Base-by-base conservation (phyloP, 2,329 filamentous ascomycete species). In the Periconia macrospinosa region DNA sequence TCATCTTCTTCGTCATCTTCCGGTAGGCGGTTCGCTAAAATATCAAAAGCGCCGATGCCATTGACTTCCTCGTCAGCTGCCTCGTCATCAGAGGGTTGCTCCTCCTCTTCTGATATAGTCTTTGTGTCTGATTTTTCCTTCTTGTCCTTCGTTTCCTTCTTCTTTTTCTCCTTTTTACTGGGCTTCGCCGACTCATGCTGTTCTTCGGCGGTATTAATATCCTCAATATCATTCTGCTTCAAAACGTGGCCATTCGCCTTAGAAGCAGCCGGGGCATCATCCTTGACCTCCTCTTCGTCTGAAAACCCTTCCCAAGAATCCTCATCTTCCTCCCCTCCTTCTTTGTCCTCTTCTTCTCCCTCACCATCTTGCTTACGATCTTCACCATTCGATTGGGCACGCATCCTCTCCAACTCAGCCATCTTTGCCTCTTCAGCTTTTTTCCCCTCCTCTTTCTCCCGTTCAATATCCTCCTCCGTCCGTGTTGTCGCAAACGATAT, bases 1-100 rank as follows among this genome's bases (percentile, higher is more conserved):
- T 85, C 86, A 50, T 85, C 81, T 13, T 86, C 78, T 1, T 75
- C 73, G n/a, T 73, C 74, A n/a, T 78, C 79, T 17, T 83, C 80
- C 23, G 81, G 57, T 5, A 67, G 74, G 45, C 82, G 77, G 27
- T 81, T 73, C 47, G 75, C 79, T 14, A 89, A 73, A 44, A 81
- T 81, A 45, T 79, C 70, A 60, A 90, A 90, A 76, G 67, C 75
- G 58, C 66, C 71, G 64, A 58, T 62, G 13, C 62, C 63, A 27
- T 62, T 60, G 0, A 60, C 57, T 43, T 74, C 67, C 42, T 53
- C 55, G 18, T 63, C 54, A 43, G 59, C 58, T 8, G 50, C 52
- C 44, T 72, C 71, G 49, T 57, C 67, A 53, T 64, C 59, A 53
- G 58, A 63, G 47, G 52, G 70, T 30, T 52, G 54, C 19, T 60